Evolutionary conservation across 805 yeast species (phyloP), one percentile per base, ranked within the genome.

Genomic region (Brettanomyces nanus): DNA sequence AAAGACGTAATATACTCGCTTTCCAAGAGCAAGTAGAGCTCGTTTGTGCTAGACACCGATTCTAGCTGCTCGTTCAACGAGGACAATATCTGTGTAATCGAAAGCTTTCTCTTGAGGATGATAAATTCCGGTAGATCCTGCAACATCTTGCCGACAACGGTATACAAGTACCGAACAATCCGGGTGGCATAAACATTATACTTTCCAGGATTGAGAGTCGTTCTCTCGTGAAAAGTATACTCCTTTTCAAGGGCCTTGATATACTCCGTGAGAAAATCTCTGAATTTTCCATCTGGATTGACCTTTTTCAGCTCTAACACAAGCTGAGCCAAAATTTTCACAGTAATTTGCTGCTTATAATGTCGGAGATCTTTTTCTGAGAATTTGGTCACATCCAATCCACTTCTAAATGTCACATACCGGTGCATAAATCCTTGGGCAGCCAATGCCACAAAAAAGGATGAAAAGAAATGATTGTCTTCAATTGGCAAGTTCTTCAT

Each of bases 11-110:
- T 41, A 32, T 50, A 53, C 19, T 49, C 51, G 9, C 39, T 40
- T 29, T 52, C 53, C 17, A 55, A 35, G 4, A 53, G 26, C 3
- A 45, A 7, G 13, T 47, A 42, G 5, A 52, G 38, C 9, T 56
- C 59, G 17, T 41, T 37, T 9, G 45, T 30, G 14, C 41, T 41
- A n/a, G 47, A 45, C 21, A 50, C 36, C 7, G 52, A 45, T 23
- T 52, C 57, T 3, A 55, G 30, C 23, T 51, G 42, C 36, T 54
- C 58, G 11, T 40, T 40, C 26, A 58, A 21, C 6, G 54, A 49
- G 5, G 53, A 47, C 14, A 42, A 31, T 6, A 42, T 34, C 19
- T 51, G 43, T 13, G 45, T 42, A 19, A 52, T 36, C 4, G 45
- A 38, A 6, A 54, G 37, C 33, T 52, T 54, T 15, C 40, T 44